Evolutionary conservation across 1,284 basidiomycete genomes (phyloP), one percentile per base, ranked within the genome.

Genomic region (Volvariella volvacea): DNA sequence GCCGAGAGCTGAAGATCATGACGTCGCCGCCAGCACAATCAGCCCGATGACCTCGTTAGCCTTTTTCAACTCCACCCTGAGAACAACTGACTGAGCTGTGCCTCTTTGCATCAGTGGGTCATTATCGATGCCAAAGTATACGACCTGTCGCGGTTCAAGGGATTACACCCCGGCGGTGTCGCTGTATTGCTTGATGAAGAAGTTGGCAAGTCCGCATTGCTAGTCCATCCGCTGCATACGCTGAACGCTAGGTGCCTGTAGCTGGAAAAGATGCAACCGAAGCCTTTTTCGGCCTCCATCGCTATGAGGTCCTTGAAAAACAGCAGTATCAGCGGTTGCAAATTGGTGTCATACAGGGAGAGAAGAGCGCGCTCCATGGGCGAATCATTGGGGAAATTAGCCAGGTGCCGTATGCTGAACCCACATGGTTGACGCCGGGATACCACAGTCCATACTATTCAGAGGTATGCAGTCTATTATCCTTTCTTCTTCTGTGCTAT

Each of bases 111-210:
- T 36, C 52, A 87, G 80, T 93, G 88, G 88, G 66, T 92, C 57
- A 74, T 92, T 52, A 78, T 93, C 54, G 90, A 93, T 62, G 73
- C 82, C 3, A 84, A 82, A 53, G 88, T 93, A 34, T 93, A 85
- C 63, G 83, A 92, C 62, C 60, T 93, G 20, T 76, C 80, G 39
- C 79, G 77, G 50, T 94, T 94, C 66, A 76, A 74, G 52, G 71
- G 74, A 48, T 62, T 93, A 44, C 92, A 94, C 63, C 91, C 91
- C 0, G 91, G 91, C 42, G 90, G 91, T 39, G 55, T 68, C 0
- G 70, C 76, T 15, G 86, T 87, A 15, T 69, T 92, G 33, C 59
- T 77, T 36, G 80, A 86, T 55, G 60, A 66, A 34, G 81, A 81
- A 49, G 72, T 88, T 49, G 78, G 82, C 82, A 54, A 55, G 77